Evolutionary conservation across 2,329 filamentous ascomycete genomes (phyloP).

Genomic region (Macrophomina tecta): DNA sequence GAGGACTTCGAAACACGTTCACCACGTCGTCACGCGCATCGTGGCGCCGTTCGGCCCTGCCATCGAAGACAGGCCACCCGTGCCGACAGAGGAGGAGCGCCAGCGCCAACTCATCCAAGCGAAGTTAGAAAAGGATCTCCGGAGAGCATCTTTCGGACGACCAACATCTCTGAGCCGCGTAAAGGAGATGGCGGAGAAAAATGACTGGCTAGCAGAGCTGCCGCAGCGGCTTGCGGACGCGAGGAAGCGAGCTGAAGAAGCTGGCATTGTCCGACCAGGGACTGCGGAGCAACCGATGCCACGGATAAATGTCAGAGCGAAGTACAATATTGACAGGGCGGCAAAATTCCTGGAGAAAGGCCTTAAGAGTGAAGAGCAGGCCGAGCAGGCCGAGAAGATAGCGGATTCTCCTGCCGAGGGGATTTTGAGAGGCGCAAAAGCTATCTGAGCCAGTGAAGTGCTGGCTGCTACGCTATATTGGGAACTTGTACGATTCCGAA

Average conservation of each 20-base stretch:
- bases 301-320: slow-evolving; percentile 3
- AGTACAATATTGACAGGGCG: neutral
- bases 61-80: slow-evolving; percentile 67
- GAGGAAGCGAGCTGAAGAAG: neutral
- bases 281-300: neutral
- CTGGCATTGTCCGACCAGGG: neutral
- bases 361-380: slow-evolving; percentile 6
- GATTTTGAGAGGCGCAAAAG: slow-evolving; percentile 6
- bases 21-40: slow-evolving; percentile 76
- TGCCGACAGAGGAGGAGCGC: slow-evolving; percentile 69
- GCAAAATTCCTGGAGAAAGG: slow-evolving; percentile 2
- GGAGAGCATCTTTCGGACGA: slow-evolving; percentile 50
- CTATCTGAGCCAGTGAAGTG: neutral
- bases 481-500: neutral
- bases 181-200: neutral
- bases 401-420: neutral
- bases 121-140: slow-evolving; percentile 63
- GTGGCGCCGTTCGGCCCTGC: slow-evolving; percentile 72
- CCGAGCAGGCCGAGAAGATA: neutral
- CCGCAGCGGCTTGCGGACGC: neutral
- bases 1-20: slow-evolving; percentile 70
- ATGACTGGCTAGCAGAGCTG: slow-evolving; percentile 1
- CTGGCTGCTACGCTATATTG: neutral
- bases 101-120: slow-evolving; percentile 61
- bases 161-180: slow-evolving; percentile 14